phyloP scores from a whole-genome alignment of 2,329 filamentous ascomycete species.

The Aspergillus fischeri region DNA sequence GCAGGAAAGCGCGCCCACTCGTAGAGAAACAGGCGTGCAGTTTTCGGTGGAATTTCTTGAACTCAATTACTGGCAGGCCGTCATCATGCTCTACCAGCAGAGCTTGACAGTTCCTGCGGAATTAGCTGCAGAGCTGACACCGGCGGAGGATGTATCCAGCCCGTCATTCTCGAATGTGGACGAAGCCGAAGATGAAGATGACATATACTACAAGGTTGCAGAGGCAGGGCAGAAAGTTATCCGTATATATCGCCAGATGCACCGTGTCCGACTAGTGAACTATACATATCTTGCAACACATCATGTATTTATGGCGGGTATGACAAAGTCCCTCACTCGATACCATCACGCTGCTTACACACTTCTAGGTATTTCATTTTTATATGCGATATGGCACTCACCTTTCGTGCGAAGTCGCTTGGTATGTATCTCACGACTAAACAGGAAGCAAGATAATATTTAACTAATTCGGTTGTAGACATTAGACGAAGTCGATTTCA shows the following conservation, averaged over 20 bases:
- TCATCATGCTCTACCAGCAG: slow-evolving; percentile 93
- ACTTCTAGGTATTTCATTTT: slow-evolving; percentile 69
- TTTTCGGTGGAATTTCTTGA: slow-evolving; percentile 89
- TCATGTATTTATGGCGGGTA: slow-evolving; percentile 94
- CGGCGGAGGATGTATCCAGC: slow-evolving; percentile 56
- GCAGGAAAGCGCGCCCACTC: slow-evolving; percentile 76
- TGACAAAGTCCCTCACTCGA: slow-evolving; percentile 17
- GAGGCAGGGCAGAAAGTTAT: slow-evolving; percentile 92
- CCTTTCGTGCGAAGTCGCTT: slow-evolving; percentile 79
- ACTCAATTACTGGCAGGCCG: slow-evolving; percentile 95
- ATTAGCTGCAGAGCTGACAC: slow-evolving; percentile 71
- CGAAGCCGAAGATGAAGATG: slow-evolving; percentile 69
- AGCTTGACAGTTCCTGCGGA: slow-evolving; percentile 80
- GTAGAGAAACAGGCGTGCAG: slow-evolving; percentile 74
- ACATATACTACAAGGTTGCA: slow-evolving; percentile 89
- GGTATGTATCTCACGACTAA: slow-evolving; percentile 50
- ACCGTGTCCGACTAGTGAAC: slow-evolving; percentile 83
- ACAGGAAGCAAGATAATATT: neutral
- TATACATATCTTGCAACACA: slow-evolving; percentile 95
- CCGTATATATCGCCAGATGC: slow-evolving; percentile 83
- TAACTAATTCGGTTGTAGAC: slow-evolving; percentile 45
- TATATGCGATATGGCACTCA: slow-evolving; percentile 97
- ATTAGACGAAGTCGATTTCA: slow-evolving; percentile 97
- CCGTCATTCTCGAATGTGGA: slow-evolving; percentile 46
- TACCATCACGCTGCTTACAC: slow-evolving; percentile 7